Base-by-base conservation (phyloP, 2,329 filamentous ascomycete genomes). In the Talaromyces albobiverticillius region DNA sequence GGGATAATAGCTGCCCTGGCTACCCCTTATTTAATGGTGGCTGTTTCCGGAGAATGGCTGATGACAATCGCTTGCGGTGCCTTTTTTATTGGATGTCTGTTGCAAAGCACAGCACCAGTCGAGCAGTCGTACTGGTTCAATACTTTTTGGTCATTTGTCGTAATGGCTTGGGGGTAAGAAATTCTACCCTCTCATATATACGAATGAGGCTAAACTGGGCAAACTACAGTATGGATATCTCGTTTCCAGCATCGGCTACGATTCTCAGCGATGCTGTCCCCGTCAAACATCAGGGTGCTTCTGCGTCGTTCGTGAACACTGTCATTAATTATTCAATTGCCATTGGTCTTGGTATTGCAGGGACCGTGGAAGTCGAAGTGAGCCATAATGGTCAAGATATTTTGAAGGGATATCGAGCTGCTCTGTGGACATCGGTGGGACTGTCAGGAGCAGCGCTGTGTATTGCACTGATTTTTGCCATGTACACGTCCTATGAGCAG, bases 91-190 rank as follows among this genome's bases (percentile, higher is more conserved):
- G 73, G 72, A 4, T 64, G 58, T 23, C 66, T 72, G 18, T 57
- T 76, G 10, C 54, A 67, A n/a, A 69, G 69, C 10, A 73, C 70
- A 0, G 60, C 66, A 22, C 73, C 72, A 0, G 59, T 70, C 4
- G 50, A 66, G n/a, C 71, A 73, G 50, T 66, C 59, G 2, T 76
- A 76, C 61, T 76, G 73, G 73, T 64, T 64, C 1, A 67, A 64
- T 48, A 61, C 57, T 3, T 66, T 66, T 41, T 58, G 63, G 16
- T 54, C 55, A 9, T 38, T 57, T 9, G 26, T 65, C 9, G 46
- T 67, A 18, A 63, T 59, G 16, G 55, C 62, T 3, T 64, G 58
- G 52, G 52, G 25, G 25, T 29, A 29, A 29, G 47, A 22, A 51
- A 29, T 9, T 29, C 25, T 29, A 9, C 25, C 25, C 25, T 4